These are phyloP conservation scores for Rhododendron henanense DNA, from an alignment of 148 eudicot genomes.

Conservation along the genomic window DNA sequence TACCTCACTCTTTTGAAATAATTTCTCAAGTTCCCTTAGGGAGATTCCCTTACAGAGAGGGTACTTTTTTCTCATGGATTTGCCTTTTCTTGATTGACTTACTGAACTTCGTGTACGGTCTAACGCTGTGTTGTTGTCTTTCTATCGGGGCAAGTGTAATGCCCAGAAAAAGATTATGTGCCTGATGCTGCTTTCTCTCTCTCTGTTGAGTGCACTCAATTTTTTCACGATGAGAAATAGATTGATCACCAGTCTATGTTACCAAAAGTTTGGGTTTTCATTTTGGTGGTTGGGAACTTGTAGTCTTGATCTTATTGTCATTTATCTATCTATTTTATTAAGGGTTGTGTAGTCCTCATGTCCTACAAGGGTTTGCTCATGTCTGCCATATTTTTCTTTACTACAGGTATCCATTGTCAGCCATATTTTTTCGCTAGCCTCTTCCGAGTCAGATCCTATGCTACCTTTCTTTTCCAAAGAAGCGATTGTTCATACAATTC, in stretches of 20 bases:
- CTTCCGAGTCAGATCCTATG: slow-evolving; percentile 54
- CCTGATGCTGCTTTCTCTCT: neutral
- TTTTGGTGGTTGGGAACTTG: neutral
- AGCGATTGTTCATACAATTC: slow-evolving; percentile 56
- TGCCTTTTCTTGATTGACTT: neutral
- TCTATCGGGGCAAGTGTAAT: neutral
- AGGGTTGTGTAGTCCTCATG: neutral
- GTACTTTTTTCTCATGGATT: neutral
- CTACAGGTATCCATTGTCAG: slow-evolving; percentile 85
- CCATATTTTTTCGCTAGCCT: slow-evolving; percentile 68
- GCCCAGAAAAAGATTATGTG: neutral
- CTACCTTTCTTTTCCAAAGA: slow-evolving; percentile 67
- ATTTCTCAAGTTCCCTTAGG: neutral
- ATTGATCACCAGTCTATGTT: neutral
- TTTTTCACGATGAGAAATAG: neutral
- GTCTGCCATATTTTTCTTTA: neutral
- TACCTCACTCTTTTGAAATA: neutral
- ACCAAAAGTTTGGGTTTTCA: neutral
- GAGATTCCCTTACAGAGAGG: neutral
- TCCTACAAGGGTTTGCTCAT: neutral
- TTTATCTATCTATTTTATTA: neutral
- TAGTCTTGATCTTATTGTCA: neutral
- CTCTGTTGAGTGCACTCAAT: neutral
- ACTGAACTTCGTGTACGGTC: neutral
- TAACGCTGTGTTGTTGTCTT: neutral